Conservation (phyloP, 352 stramenopile genomes). For the Globisporangium solare region DNA sequence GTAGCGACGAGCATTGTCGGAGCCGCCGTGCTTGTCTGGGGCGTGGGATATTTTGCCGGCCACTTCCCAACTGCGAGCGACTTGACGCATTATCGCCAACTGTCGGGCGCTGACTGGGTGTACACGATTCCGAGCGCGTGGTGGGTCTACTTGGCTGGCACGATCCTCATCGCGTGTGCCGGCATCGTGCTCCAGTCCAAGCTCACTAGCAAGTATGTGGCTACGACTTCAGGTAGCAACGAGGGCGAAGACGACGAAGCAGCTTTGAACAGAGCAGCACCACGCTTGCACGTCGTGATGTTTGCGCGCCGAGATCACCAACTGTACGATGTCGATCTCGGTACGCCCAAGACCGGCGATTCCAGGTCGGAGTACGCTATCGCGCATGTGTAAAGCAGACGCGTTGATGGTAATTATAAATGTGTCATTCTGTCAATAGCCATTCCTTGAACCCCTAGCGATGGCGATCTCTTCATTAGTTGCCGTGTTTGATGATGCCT, state of each 20-base stretch:
- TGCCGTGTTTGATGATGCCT: too few relatives aligned
- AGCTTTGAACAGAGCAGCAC: neutral
- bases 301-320: neutral
- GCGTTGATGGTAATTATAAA: neutral
- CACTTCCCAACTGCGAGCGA: slow-evolving; percentile 37
- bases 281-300: slow-evolving; percentile 8
- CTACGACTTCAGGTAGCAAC: neutral
- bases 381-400: too few relatives aligned
- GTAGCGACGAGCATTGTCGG: slow-evolving; percentile 56
- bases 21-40: slow-evolving; percentile 34
- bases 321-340: slow-evolving; percentile 4
- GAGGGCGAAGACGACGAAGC: neutral
- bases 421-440: too few relatives aligned
- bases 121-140: slow-evolving; percentile 47
- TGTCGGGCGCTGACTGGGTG: slow-evolving; percentile 26
- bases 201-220: slow-evolving; percentile 2
- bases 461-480: too few relatives aligned
- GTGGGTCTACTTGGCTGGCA: slow-evolving; percentile 47
- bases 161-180: slow-evolving; percentile 30
- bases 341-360: neutral
- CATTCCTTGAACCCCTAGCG: too few relatives aligned
- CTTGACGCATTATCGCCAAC: slow-evolving; percentile 32
- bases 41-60: slow-evolving; percentile 58
- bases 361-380: slow-evolving; percentile 2
- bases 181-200: slow-evolving; percentile 42